Base-by-base conservation (phyloP, 352 stramenopile species). In the Phytophthora chlamydospora region DNA sequence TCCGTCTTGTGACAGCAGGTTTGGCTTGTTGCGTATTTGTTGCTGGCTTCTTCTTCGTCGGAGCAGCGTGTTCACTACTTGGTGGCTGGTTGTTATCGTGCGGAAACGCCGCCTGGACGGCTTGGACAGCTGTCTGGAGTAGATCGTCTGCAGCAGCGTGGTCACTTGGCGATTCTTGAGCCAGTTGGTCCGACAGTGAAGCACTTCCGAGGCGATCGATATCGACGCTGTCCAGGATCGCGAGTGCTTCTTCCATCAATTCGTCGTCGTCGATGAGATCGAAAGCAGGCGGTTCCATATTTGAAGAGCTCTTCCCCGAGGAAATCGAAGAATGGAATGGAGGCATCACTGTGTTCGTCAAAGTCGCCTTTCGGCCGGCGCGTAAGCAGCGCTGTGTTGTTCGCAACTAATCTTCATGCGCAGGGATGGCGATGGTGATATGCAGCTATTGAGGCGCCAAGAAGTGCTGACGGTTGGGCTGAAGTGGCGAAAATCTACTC, bases 211-310 rank as follows among this genome's bases (percentile, higher is more conserved):
- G 60, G 13, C 32, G 40, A 9, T 63, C 53, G 11, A 63, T 34
- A 33, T 63, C 60, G 19, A 68, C 21, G 14, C 32, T 58, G 44
- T 68, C 52, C n/a, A 68, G 55, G 24, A 68, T 63, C 19, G 49
- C 44, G 24, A 68, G 32, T 13, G 60, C 60, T 53, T 68, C 60
- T 24, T 56, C 52, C n/a, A 68, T 21, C 7, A 68, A 24, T 43
- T 58, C 50, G 19, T 63, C 60, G n/a, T 63, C 51, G 31, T 59
- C 39, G 11, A 36, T 8, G 12, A 14, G 12, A 24, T 35, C 35
- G 12, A 46, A 34, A 21, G 14, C 27, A 1, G 46, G 31, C 1
- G 17, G 34, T 32, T 60, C 52, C 52, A 36, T 49, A 21, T 29
- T 46, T 45, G 24, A 38, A 17, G 33, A 52, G 32, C 19, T 58